Evolutionary conservation across 2,329 filamentous ascomycete genomes (phyloP).

Genomic region (Pseudonectria buxi): DNA sequence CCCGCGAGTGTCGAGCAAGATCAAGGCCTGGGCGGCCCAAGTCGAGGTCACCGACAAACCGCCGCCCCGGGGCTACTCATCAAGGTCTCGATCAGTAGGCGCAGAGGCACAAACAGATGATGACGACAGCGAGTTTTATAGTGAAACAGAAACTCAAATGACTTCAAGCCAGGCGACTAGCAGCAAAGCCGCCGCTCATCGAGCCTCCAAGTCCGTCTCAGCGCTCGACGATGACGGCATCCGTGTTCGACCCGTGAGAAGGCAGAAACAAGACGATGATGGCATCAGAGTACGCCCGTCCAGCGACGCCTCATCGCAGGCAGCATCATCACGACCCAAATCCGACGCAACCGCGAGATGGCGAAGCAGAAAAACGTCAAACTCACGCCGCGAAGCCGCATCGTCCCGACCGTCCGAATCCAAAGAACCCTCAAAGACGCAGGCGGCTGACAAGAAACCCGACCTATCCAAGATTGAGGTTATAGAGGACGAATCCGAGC

Average conservation of each 20-base stretch:
- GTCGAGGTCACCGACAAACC: conserved; percentile 43
- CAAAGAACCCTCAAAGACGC: no score
- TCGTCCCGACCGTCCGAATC: conserved; percentile 19
- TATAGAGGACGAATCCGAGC: conserved; percentile 10
- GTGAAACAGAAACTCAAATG: conserved; percentile 22
- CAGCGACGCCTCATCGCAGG: conserved; percentile 22
- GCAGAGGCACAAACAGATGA: conserved; percentile 20
- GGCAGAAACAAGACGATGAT: conserved; percentile 23
- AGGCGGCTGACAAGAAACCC: no score
- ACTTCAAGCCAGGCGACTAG: conserved; percentile 21
- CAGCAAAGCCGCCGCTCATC: conserved; percentile 13
- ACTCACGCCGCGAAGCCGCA: conserved; percentile 13
- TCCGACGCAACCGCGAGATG: conserved; percentile 18
- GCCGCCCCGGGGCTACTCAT: conserved; percentile 30
- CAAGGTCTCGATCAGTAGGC: conserved; percentile 27
- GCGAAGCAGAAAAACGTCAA: conserved; percentile 23
- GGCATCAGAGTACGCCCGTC: conserved; percentile 24
- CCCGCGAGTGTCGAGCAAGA: conserved; percentile 50
- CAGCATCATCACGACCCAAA: conserved; percentile 13
- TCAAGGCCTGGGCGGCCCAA: conserved; percentile 54
- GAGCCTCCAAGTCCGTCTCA: conserved; percentile 19
- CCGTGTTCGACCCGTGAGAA: conserved; percentile 34
- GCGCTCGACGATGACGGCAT: conserved; percentile 37
- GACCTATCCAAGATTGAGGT: conserved; percentile 16
- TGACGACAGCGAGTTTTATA: conserved; percentile 21